Base-by-base conservation (phyloP, 2,329 filamentous ascomycete species). In the Lithohypha guttulata region DNA sequence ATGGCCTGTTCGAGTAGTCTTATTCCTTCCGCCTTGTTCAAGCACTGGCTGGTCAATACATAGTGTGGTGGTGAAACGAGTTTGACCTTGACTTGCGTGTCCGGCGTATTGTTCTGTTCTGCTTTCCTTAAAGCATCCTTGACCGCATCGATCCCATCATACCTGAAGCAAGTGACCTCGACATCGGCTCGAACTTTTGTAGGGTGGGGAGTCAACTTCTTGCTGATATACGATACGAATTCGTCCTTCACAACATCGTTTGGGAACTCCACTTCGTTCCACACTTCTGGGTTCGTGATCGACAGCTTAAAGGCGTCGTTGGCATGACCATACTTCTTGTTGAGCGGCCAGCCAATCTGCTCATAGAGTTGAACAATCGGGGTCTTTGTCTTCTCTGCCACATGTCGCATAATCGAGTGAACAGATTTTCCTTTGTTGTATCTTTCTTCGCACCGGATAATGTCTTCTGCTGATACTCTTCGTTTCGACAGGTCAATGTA, bases 381-480 rank as follows among this genome's bases (percentile, higher is more conserved):
- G 20, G 79, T 83, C 59, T 83, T 79, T 29, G 86, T 93, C 75
- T 95, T 95, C 70, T 98, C 87, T 51, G 91, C 89, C 47, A 98
- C 91, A 63, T 98, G 91, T 62, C 89, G 81, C 84, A 98, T 89
- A 65, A 98, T 95, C 39, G 85, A 93, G 66, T 98, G 91, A 27
- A 96, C 91, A 72, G 94, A 93, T 73, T 98, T 98, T 71, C 85
- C 84, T 79, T 98, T 98, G 77, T 98, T 98, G 75, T 95, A 98
- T 54, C 91, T 79, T 70, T 98, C 91, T 62, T 98, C 91, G 62
- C 93, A 98, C 70, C 95, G 95, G 54, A 94, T 73, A 49, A 96
- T 91, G 69, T 98, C 91, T 63, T 98, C 91, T 30, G 91, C 83
- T 29, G 87, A 95, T 44, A 98, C 91, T 69, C 91, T 82, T 59